phyloP scores from a whole-genome alignment of 768 basidiomycete genomes.

The Amanita muscaria region DNA sequence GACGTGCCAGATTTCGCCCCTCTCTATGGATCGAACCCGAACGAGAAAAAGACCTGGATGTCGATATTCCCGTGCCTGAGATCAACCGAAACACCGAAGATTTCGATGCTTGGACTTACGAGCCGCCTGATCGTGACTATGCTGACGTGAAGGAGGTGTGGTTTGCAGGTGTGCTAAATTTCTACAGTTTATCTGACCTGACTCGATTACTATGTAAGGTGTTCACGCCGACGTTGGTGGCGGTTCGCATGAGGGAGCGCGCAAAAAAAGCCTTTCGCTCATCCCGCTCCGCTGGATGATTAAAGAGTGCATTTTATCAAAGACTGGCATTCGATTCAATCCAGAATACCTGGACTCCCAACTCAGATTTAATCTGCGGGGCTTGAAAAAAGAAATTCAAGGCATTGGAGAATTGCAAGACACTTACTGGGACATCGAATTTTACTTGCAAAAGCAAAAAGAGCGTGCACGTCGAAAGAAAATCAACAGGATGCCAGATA shows the following conservation, averaged over 20 bases:
- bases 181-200: too few species aligned
- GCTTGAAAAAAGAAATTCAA: too few species aligned
- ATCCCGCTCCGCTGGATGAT: constrained; percentile 65
- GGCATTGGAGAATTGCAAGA: too few species aligned
- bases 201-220: too few species aligned
- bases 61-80: neutral
- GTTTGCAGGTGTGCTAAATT: constrained; percentile 2
- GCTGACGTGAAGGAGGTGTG: constrained; percentile 6
- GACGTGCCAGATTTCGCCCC: neutral
- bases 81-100: neutral
- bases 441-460: too few species aligned
- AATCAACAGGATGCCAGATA: too few species aligned
- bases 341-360: constrained; percentile 48
- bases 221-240: constrained; percentile 32
- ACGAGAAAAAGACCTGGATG: neutral
- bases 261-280: constrained; percentile 36
- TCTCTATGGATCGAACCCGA: neutral
- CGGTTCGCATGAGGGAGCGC: constrained; percentile 33
- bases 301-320: constrained; percentile 51
- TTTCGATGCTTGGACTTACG: neutral
- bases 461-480: neutral
- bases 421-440: too few species aligned
- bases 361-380: neutral
- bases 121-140: neutral
- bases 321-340: constrained; percentile 57